Conservation (phyloP, 2,329 filamentous ascomycete genomes). For the Penicillium sp. region DNA sequence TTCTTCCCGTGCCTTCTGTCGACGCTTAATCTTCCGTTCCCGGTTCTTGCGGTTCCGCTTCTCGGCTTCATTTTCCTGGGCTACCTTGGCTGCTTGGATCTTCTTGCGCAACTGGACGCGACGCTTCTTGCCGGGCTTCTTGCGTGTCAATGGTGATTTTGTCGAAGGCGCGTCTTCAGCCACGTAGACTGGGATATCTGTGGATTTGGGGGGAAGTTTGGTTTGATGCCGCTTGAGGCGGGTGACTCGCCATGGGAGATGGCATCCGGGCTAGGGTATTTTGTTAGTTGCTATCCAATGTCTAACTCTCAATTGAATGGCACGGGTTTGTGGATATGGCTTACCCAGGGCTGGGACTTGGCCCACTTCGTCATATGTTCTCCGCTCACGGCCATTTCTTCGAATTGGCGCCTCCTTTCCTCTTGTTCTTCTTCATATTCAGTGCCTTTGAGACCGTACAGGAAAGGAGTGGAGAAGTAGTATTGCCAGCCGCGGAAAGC, state of each 20-base stretch:
- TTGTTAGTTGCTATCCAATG: conserved; percentile 1
- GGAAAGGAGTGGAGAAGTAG: conserved; percentile 39
- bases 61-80: conserved; percentile 37
- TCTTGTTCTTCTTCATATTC: conserved; percentile 14
- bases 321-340: conserved; percentile 7
- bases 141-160: conserved; percentile 32
- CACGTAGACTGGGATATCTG: conserved; percentile 24
- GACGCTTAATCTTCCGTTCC: conserved; percentile 39
- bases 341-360: conserved; percentile 34
- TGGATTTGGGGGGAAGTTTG: conserved; percentile 25
- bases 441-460: conserved; percentile 15
- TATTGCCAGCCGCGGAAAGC: conserved; percentile 44
- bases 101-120: conserved; percentile 42
- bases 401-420: conserved; percentile 31
- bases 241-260: conserved; percentile 42
- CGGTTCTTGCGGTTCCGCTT: conserved; percentile 42
- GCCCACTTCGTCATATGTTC: conserved; percentile 32
- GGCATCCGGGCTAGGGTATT: conserved; percentile 36
- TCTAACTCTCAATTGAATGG: neutral
- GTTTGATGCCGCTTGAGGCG: conserved; percentile 36
- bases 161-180: conserved; percentile 18
- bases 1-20: conserved; percentile 38
- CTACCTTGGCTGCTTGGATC: conserved; percentile 26
- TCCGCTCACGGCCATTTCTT: conserved; percentile 38
- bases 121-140: conserved; percentile 46